Evolutionary conservation across 148 eudicot genomes (phyloP), one percentile per base, ranked within the genome.

Genomic region (Amaranthus palmeri): DNA sequence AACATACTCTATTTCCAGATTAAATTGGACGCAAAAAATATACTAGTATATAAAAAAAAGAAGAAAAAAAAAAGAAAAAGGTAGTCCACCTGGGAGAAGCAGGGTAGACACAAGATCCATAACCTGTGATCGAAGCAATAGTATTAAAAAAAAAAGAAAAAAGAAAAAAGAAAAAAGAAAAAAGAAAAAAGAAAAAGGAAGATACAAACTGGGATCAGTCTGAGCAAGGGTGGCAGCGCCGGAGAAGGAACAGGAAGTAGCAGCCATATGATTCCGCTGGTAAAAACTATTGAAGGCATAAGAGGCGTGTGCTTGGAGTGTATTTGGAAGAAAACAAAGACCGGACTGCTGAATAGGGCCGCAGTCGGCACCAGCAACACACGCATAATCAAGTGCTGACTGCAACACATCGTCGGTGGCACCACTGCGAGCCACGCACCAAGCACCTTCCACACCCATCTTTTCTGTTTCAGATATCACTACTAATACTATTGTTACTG

Each of bases 101-200:
- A 54, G 97, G 97, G 71, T 84, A 91, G 2, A 84, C 86, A 68
- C 97, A 91, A 65, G 93, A 81, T 77, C 91, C 97, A 81, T 88
- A 91, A 54, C 90, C 90, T 84, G 49, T 7, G 5, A 25, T 70
- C 64, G 69, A 15, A 2, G 36, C 36, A 25, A 25, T 25, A 25
- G 36, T 25, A 25, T 10, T 70, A 58, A 58, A 61, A 1, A 50
- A 50, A 45, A 53, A 50, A 13, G 10, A 65, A 49, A 78, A 67
- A 10, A 5, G 3, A 13, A 42, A 4, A 13, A 17, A 25, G 4
- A 10, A 57, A 3, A 14, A 45, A 52, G 10, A 17, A 5, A 17
- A 11, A 13, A 6, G 9, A 25, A 47, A 5, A 55, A 0, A 5
- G 46, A 40, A 43, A 67, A 41, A 36, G 40, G 53, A 4, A 18